phyloP scores from a whole-genome alignment of 2,329 filamentous ascomycete species.

The Zasmidium cellare region DNA sequence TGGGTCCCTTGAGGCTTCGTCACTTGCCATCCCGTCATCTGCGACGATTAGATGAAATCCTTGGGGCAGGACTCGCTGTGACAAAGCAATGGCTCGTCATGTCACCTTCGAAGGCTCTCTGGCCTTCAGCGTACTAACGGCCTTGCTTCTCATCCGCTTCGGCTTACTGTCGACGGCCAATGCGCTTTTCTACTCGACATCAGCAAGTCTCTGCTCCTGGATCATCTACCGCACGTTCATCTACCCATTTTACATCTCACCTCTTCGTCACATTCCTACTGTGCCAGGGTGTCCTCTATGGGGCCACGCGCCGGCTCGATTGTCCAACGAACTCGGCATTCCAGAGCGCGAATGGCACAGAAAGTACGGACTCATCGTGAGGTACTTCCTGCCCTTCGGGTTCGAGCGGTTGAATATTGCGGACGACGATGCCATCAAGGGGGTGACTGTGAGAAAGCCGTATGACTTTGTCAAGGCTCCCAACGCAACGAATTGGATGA shows the following conservation, averaged over 20 bases:
- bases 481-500: background rate
- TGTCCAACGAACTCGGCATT: background rate
- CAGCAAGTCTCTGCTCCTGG: background rate
- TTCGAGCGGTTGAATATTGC: background rate
- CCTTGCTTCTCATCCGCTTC: too few species aligned
- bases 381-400: conserved; percentile 1
- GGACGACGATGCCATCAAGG: background rate
- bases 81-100: too few species aligned
- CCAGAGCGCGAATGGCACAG: conserved; percentile 1
- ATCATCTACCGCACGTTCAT: background rate
- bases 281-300: background rate
- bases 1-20: too few species aligned
- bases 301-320: background rate
- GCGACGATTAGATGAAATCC: too few species aligned
- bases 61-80: too few species aligned
- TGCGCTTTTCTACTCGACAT: too few species aligned
- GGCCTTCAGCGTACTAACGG: too few species aligned
- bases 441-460: background rate
- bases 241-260: background rate
- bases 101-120: too few species aligned
- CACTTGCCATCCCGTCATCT: too few species aligned
- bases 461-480: background rate
- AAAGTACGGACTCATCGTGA: background rate
- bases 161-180: too few species aligned
- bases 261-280: background rate